Percentiles rank a stretch among this genome's conserved stretches.
These are phyloP conservation scores for Parastagonospora avenae DNA, from an alignment of 2,329 filamentous ascomycete species.

Conservation along the genomic window DNA sequence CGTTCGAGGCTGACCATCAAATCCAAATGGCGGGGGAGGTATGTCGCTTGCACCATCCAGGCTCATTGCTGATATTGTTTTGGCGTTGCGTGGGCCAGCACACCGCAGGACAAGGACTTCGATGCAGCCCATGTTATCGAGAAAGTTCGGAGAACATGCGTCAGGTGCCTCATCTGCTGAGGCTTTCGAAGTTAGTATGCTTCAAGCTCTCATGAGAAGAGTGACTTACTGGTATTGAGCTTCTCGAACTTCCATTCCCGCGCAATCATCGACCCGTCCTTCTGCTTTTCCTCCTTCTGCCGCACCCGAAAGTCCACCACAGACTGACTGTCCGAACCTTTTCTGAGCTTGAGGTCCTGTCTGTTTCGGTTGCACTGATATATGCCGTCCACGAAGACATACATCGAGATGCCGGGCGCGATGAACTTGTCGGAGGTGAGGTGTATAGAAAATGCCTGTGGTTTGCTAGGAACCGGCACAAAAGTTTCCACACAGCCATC, in stretches of 20 bases:
- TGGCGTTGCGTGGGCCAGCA: constrained; percentile 30
- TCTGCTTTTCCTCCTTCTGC: constrained; percentile 59
- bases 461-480: constrained; percentile 54
- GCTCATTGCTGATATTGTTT: constrained; percentile 27
- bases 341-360: constrained; percentile 45
- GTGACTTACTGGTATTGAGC: constrained; percentile 52
- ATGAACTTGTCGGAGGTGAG: constrained; percentile 58
- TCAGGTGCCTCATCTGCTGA: constrained; percentile 45
- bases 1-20: constrained; percentile 15
- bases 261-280: constrained; percentile 55
- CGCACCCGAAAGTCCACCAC: constrained; percentile 57
- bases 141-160: constrained; percentile 34
- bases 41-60: constrained; percentile 35
- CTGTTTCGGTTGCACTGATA: constrained; percentile 64
- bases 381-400: constrained; percentile 62
- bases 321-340: constrained; percentile 35
- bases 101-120: constrained; percentile 56
- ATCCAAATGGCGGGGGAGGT: constrained; percentile 13
- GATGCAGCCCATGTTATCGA: constrained; percentile 53
- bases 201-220: too few species aligned
- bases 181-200: constrained; percentile 33
- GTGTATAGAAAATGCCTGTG: constrained; percentile 55
- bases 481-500: constrained; percentile 60
- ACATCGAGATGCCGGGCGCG: constrained; percentile 58
- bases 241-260: constrained; percentile 60